phyloP scores from a whole-genome alignment of 371 early-diverging fungal species.

The Lichtheimia ornata region DNA sequence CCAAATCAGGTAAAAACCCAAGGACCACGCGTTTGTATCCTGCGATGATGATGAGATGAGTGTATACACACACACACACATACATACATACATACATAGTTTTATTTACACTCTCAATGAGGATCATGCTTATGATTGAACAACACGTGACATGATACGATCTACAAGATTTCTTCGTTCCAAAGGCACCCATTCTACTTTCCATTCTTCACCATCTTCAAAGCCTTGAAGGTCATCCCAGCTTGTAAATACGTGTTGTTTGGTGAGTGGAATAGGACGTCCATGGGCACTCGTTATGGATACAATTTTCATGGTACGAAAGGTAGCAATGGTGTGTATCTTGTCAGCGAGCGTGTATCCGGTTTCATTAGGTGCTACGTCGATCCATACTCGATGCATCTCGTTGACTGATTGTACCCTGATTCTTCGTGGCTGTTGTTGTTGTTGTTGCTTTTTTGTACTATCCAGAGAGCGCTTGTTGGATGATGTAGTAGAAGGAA shows the following conservation, averaged over 20 bases:
- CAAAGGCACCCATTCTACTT: slow-evolving; percentile 39
- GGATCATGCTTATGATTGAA: too few relatives aligned
- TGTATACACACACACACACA: too few relatives aligned
- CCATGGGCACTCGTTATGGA: slow-evolving; percentile 44
- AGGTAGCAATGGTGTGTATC: slow-evolving; percentile 49
- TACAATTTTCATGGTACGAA: slow-evolving; percentile 37
- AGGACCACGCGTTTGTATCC: too few relatives aligned
- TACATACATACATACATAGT: too few relatives aligned
- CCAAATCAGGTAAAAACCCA: too few relatives aligned
- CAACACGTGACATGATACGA: too few relatives aligned
- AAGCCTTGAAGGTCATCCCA: slow-evolving; percentile 40
- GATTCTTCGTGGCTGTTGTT: neutral
- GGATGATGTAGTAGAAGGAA: too few relatives aligned
- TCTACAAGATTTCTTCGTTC: slow-evolving; percentile 19
- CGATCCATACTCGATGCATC: slow-evolving; percentile 50
- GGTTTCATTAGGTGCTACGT: slow-evolving; percentile 46
- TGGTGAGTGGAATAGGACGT: slow-evolving; percentile 33
- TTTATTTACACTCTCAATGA: too few relatives aligned
- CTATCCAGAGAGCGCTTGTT: neutral
- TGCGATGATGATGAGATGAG: too few relatives aligned
- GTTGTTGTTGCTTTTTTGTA: too few relatives aligned
- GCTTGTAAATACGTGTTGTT: slow-evolving; percentile 31
- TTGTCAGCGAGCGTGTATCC: slow-evolving; percentile 44
- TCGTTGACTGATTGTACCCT: slow-evolving; percentile 41
- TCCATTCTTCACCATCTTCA: slow-evolving; percentile 45